phyloP scores from a whole-genome alignment of 2,329 filamentous ascomycete genomes.

The Fusarium marasasianum region DNA sequence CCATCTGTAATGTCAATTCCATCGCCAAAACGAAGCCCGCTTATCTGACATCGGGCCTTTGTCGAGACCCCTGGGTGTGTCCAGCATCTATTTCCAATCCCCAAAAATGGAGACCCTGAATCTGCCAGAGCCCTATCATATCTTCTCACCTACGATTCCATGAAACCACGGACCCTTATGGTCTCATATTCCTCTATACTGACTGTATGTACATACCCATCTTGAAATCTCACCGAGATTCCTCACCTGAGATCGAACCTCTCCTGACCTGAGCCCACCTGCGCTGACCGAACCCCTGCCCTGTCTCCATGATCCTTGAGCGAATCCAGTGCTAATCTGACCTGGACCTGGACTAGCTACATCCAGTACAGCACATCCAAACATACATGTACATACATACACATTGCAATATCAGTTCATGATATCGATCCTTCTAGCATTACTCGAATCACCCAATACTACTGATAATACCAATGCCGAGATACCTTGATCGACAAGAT shows the following conservation, averaged over 20 bases:
- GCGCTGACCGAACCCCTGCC: slow-evolving; percentile 35
- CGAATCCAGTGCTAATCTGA: slow-evolving; percentile 25
- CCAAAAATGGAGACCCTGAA: neutral
- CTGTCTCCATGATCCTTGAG: slow-evolving; percentile 18
- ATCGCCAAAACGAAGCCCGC: slow-evolving; percentile 31
- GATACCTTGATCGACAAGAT: slow-evolving; percentile 7
- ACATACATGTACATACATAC: neutral
- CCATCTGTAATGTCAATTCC: slow-evolving; percentile 32
- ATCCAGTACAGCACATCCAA: neutral
- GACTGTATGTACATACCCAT: neutral
- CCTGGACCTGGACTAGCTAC: slow-evolving; percentile 10
- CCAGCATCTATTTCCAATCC: neutral
- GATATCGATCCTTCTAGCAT: slow-evolving; percentile 10
- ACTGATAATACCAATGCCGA: neutral
- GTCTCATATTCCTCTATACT: slow-evolving; percentile 29
- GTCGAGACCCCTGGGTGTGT: slow-evolving; percentile 20
- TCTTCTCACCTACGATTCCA: neutral
- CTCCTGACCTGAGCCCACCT: slow-evolving; percentile 34
- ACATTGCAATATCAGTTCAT: slow-evolving; percentile 28
- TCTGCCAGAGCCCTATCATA: neutral
- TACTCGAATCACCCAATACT: neutral
- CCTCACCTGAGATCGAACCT: slow-evolving; percentile 38
- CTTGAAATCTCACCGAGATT: slow-evolving; percentile 40
- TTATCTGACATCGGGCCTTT: slow-evolving; percentile 29
- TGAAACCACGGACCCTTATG: slow-evolving; percentile 19